These are phyloP conservation scores for Fomitopsis schrenkii DNA, from an alignment of 1,284 basidiomycete species.

Conservation along the genomic window DNA sequence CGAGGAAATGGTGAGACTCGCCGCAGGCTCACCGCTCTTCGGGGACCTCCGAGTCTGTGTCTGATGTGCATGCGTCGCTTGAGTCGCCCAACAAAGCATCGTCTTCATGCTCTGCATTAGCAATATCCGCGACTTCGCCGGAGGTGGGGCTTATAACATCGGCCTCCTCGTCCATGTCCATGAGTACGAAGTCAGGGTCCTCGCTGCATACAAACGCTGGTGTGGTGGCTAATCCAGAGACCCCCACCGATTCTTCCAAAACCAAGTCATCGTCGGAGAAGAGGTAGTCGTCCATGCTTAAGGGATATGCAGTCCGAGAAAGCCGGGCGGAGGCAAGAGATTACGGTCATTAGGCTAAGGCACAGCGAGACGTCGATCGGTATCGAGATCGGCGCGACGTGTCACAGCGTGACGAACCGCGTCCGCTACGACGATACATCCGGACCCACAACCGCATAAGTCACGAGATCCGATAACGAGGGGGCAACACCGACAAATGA, in stretches of 20 bases:
- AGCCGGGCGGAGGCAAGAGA: not conserved
- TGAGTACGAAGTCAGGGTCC: not conserved
- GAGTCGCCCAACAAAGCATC: not conserved
- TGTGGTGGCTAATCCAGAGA: not conserved
- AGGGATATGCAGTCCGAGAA: not conserved
- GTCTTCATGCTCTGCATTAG: not conserved
- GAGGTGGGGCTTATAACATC: not conserved
- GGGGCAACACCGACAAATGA: not conserved
- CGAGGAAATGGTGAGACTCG: not conserved
- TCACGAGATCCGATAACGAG: not conserved
- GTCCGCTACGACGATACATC: not conserved
- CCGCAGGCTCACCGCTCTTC: constrained; percentile 9
- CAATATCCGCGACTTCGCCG: too few species aligned
- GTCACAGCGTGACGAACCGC: constrained; percentile 15
- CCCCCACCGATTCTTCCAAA: not conserved
- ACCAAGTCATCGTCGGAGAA: not conserved
- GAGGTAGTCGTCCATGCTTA: not conserved
- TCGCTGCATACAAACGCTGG: not conserved
- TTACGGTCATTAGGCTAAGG: not conserved
- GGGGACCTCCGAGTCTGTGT: not conserved
- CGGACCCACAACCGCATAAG: not conserved
- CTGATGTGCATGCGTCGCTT: not conserved
- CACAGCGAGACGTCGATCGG: not conserved
- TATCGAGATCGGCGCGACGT: not conserved
- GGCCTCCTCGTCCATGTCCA: not conserved